phyloP scores from a whole-genome alignment of 306 rosid species.

The Quercus alba region DNA sequence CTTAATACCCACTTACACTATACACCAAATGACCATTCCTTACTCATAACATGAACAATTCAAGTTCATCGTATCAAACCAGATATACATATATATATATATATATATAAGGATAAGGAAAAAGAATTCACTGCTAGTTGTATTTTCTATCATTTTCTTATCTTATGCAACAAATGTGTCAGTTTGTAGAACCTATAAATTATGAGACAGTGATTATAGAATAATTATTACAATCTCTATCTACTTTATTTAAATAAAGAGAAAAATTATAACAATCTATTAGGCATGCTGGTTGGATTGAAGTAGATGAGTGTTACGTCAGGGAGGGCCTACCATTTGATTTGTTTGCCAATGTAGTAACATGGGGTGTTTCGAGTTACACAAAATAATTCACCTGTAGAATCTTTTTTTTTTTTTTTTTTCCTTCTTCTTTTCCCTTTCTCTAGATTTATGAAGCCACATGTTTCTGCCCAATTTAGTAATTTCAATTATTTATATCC shows the following conservation, averaged over 20 bases:
- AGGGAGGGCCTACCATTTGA: conserved; percentile 38
- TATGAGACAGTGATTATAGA: no score
- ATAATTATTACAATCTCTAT: no score
- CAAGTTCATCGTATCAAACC: not conserved
- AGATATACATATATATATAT: not conserved
- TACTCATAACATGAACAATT: not conserved
- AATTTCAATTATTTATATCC: conserved; percentile 17
- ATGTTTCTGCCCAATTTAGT: conserved; percentile 46
- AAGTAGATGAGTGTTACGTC: conserved; percentile 22
- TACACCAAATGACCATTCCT: not conserved
- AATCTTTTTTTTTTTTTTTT: conserved; percentile 1
- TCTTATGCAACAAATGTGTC: no score
- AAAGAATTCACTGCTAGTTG: no score
- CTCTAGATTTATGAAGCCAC: conserved; percentile 25
- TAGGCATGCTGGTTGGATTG: conserved; percentile 14
- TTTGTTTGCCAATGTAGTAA: conserved; percentile 61
- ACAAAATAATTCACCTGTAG: conserved; percentile 33
- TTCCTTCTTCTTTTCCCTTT: not conserved
- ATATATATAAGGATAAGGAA: no score
- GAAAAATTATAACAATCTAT: no score
- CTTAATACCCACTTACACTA: not conserved
- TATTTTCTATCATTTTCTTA: no score
- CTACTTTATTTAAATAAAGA: no score
- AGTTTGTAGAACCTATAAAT: no score
- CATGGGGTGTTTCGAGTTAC: conserved; percentile 63